Conservation (phyloP, 2,329 filamentous ascomycete species). For the Setomelanomma holmii region DNA sequence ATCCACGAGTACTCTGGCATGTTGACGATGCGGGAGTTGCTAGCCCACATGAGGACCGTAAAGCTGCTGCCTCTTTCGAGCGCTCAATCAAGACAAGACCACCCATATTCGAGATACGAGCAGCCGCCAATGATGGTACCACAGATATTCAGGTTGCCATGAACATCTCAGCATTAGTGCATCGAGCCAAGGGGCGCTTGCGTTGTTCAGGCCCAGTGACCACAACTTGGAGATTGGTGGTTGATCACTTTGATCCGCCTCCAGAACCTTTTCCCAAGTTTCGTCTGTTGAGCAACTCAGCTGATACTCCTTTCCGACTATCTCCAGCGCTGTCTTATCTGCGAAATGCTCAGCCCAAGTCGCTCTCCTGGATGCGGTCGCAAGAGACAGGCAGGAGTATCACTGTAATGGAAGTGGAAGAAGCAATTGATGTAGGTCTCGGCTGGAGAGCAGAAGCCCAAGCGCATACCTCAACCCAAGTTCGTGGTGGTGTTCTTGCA, state of each 20-base stretch:
- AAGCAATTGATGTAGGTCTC: slow-evolving; percentile 58
- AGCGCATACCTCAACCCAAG: slow-evolving; percentile 49
- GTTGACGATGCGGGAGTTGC: slow-evolving; percentile 23
- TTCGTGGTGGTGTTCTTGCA: slow-evolving; percentile 68
- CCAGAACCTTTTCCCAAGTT: slow-evolving; percentile 50
- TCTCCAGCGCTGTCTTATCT: slow-evolving; percentile 48
- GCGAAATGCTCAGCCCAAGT: slow-evolving; percentile 61
- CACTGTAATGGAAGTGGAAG: slow-evolving; percentile 60
- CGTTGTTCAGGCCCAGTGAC: slow-evolving; percentile 25
- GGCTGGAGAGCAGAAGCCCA: slow-evolving; percentile 65
- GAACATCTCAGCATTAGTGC: slow-evolving; percentile 52
- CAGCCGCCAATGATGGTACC: slow-evolving; percentile 24
- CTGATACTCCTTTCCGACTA: slow-evolving; percentile 28
- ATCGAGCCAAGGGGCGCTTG: slow-evolving; percentile 52
- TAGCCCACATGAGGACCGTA: slow-evolving; percentile 45
- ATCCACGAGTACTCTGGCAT: slow-evolving; percentile 37
- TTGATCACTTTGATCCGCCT: slow-evolving; percentile 51
- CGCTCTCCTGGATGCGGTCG: slow-evolving; percentile 65
- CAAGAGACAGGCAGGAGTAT: slow-evolving; percentile 57
- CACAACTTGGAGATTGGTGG: slow-evolving; percentile 56
- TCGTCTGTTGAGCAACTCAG: slow-evolving; percentile 52
- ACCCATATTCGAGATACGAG: slow-evolving; percentile 24
- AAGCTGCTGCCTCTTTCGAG: slow-evolving; percentile 60
- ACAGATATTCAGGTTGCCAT: slow-evolving; percentile 51
- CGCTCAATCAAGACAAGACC: slow-evolving; percentile 58